A percentile compares a stretch with the other conserved stretches of the same genome.
phyloP scores from a whole-genome alignment of 495 filamentous ascomycete species.

The Aspergillus steynii region DNA sequence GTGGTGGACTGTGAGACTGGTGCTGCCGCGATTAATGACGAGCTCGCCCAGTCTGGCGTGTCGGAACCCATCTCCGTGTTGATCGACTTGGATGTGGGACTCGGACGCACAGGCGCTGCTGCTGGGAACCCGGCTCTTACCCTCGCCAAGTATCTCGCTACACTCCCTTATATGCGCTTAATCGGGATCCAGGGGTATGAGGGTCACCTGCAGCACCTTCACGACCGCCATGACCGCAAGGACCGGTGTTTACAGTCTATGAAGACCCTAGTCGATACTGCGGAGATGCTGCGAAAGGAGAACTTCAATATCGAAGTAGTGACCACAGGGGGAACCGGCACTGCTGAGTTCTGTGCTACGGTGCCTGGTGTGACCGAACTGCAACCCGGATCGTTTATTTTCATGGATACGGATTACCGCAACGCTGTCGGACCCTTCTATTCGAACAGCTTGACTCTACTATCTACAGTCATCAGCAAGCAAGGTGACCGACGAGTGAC shows the following conservation, averaged over 20 bases:
- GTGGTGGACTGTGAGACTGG: conserved; percentile 36
- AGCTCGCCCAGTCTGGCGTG: conserved; percentile 24
- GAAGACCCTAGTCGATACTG: conserved; percentile 29
- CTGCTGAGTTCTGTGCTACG: conserved; percentile 38
- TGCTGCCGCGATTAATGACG: conserved; percentile 34
- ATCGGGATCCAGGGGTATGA: conserved; percentile 41
- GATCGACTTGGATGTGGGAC: conserved; percentile 38
- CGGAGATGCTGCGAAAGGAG: conserved; percentile 26
- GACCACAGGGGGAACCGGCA: conserved; percentile 37
- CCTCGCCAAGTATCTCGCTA: conserved; percentile 26
- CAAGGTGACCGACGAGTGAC: conserved; percentile 35
- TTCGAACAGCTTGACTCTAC: conserved; percentile 34
- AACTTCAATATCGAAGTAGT: conserved; percentile 35
- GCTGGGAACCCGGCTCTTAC: conserved; percentile 26
- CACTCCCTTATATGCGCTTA: conserved; percentile 26
- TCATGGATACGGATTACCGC: conserved; percentile 43
- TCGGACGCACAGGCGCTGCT: conserved; percentile 35
- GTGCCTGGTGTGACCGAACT: conserved; percentile 40
- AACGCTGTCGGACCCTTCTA: conserved; percentile 40
- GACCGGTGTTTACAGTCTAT: conserved; percentile 33
- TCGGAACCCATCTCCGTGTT: conserved; percentile 28
- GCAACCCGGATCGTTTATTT: conserved; percentile 42
- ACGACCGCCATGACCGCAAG: conserved; percentile 30
- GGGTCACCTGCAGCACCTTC: conserved; percentile 38
- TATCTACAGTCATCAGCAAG: conserved; percentile 36